Conservation (phyloP, 805 yeast species). For the Hanseniaspora singularis region DNA sequence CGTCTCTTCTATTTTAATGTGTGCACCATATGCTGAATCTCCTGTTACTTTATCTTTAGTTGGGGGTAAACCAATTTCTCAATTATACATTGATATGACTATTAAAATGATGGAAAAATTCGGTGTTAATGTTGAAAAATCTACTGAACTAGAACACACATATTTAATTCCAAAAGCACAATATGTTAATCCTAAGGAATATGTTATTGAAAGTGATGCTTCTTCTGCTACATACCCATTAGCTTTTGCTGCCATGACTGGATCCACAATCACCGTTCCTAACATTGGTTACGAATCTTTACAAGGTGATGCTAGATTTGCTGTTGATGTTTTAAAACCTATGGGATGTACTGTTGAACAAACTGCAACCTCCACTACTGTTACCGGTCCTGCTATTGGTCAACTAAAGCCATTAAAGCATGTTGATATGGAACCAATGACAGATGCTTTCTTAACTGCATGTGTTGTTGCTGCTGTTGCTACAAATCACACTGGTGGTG, state of each 20-base stretch:
- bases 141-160: slow-evolving; percentile 63
- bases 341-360: slow-evolving; percentile 92
- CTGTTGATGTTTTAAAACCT: slow-evolving; percentile 78
- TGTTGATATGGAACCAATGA: slow-evolving; percentile 99
- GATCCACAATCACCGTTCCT: slow-evolving; percentile 84
- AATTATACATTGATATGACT: slow-evolving; percentile 93
- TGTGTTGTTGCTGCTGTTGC: slow-evolving; percentile 95
- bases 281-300: slow-evolving; percentile 83
- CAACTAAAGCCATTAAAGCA: slow-evolving; percentile 52
- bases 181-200: slow-evolving; percentile 70
- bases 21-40: slow-evolving; percentile 87
- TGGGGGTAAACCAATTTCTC: slow-evolving; percentile 96
- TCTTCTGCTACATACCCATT: slow-evolving; percentile 95
- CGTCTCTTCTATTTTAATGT: slow-evolving; percentile 90
- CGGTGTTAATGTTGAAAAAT: slow-evolving; percentile 64
- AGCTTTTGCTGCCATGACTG: slow-evolving; percentile 94
- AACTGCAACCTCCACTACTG: slow-evolving; percentile 77
- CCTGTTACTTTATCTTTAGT: slow-evolving; percentile 81
- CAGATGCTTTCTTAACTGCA: slow-evolving; percentile 95
- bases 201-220: slow-evolving; percentile 91
- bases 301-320: slow-evolving; percentile 96
- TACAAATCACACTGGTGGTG: slow-evolving; percentile 30
- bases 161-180: slow-evolving; percentile 80
- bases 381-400: slow-evolving; percentile 73
- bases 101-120: slow-evolving; percentile 86